Percentiles rank a stretch among this genome's conserved stretches.
These are phyloP conservation scores for Hypoxylon fragiforme DNA, from an alignment of 495 filamentous ascomycete genomes.

Conservation along the genomic window DNA sequence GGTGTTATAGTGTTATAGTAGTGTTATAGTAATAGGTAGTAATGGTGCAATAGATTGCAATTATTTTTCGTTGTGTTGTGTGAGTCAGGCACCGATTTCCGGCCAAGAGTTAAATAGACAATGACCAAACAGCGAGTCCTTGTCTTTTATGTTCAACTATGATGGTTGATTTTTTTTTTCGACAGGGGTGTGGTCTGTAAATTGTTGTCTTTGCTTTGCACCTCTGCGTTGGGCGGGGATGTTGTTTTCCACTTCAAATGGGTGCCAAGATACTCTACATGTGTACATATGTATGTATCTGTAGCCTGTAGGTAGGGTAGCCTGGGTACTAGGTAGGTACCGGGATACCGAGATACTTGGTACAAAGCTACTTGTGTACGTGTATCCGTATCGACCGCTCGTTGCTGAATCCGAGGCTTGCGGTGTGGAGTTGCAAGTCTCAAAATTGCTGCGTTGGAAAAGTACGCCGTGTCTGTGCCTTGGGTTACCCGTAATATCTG, in stretches of 20 bases:
- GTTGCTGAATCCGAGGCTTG: constrained; percentile 25
- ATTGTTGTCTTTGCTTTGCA: constrained; percentile 6
- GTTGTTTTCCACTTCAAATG: background rate
- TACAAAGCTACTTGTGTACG: constrained; percentile 2
- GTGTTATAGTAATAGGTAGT: constrained; percentile 8
- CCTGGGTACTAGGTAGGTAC: constrained; percentile 5
- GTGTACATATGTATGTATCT: background rate
- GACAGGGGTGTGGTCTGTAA: constrained; percentile 24
- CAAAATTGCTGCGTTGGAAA: constrained; percentile 31
- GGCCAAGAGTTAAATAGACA: constrained; percentile 32
- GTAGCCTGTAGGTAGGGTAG: too few species aligned
- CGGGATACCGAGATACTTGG: constrained; percentile 1
- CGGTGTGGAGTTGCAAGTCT: constrained; percentile 30
- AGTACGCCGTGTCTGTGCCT: constrained; percentile 22
- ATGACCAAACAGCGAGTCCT: constrained; percentile 34
- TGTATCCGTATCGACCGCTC: constrained; percentile 17
- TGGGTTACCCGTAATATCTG: constrained; percentile 33
- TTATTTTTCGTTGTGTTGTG: constrained; percentile 36
- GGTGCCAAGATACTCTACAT: background rate
- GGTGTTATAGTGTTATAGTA: constrained; percentile 16
- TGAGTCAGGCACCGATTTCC: constrained; percentile 43
- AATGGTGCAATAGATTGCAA: constrained; percentile 34
- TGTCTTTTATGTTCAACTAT: constrained; percentile 34
- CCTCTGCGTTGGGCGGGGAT: constrained; percentile 21
- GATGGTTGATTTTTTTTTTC: constrained; percentile 34